Evolutionary conservation across 345 rosid genomes (phyloP).

Genomic region (Pistacia vera): DNA sequence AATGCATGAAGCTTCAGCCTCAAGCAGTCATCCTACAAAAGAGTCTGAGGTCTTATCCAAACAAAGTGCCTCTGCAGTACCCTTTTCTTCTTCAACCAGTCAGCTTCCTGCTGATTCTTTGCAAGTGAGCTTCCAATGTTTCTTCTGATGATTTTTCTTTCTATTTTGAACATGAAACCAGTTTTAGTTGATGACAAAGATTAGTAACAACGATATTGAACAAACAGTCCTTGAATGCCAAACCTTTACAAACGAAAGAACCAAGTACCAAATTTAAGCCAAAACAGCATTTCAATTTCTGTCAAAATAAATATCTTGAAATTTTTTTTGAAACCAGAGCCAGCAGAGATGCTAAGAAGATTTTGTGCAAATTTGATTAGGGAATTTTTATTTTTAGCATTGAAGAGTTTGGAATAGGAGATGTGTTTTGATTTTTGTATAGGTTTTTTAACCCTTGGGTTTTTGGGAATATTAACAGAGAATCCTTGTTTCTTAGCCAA

Average conservation of each 20-base stretch:
- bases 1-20: constrained; percentile 59
- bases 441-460: too few relatives aligned
- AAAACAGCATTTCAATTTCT: not conserved
- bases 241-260: not conserved
- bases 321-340: too few relatives aligned
- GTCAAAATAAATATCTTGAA: too few relatives aligned
- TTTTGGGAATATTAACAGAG: too few relatives aligned
- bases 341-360: too few relatives aligned
- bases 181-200: not conserved
- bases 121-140: constrained; percentile 40
- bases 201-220: not conserved
- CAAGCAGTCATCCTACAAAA: constrained; percentile 48
- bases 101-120: constrained; percentile 38
- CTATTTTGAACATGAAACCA: not conserved
- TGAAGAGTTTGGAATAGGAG: too few relatives aligned
- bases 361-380: too few relatives aligned
- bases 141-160: not conserved
- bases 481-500: too few relatives aligned
- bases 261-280: not conserved
- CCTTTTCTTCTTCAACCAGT: constrained; percentile 27
- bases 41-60: constrained; percentile 66
- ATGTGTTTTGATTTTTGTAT: too few relatives aligned
- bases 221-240: not conserved
- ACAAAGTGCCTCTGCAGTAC: constrained; percentile 35
- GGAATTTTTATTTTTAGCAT: too few relatives aligned